Base-by-base conservation (phyloP, 2,329 filamentous ascomycete genomes). In the Nectriaceae sp. region DNA sequence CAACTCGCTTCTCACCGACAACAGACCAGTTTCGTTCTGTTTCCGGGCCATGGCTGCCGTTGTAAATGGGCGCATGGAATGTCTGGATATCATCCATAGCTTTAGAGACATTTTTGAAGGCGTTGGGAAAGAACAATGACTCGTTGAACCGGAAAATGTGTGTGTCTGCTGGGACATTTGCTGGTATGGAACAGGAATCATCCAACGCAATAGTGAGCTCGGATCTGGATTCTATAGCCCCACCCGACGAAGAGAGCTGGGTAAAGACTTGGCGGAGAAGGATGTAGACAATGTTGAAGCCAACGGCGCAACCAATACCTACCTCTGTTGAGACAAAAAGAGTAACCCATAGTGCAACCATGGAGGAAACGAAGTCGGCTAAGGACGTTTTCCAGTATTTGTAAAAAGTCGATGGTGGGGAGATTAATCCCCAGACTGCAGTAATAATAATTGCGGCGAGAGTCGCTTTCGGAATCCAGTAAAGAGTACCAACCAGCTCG, bases 381-480 rank as follows among this genome's bases (percentile, higher is more conserved):
- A 87, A 73, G 0, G 82, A 85, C 2, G 82, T 80, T 54, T 79
- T 79, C 81, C 83, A 87, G 67, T 83, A 86, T 13, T 73, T 71
- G 64, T 84, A 84, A 61, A 87, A 85, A 10, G 79, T 73, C 3
- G 72, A 76, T 0, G 82, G 76, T 0, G 80, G 75, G 0, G 79
- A 78, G 38, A 87, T 80, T 5, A 87, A 71, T 33, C 83, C 80
- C 66, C 79, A 79, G 0, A 87, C 82, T 5, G 83, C 83, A 50
- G 79, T 82, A 55, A 87, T 85, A 53, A 87, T 85, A 51, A 87
- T 85, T 3, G 83, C 84, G 1, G 84, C 77, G 1, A 87, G 72
- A 0, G 81, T 84, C 0, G 83, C 75, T 56, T 85, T 84, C 1
- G 84, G 84, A n/a, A 87, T 82, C 81, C 82, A 88, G 66, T 83